Base-by-base conservation (phyloP, 78 protist species). In the Chrysochromulina parva region DNA sequence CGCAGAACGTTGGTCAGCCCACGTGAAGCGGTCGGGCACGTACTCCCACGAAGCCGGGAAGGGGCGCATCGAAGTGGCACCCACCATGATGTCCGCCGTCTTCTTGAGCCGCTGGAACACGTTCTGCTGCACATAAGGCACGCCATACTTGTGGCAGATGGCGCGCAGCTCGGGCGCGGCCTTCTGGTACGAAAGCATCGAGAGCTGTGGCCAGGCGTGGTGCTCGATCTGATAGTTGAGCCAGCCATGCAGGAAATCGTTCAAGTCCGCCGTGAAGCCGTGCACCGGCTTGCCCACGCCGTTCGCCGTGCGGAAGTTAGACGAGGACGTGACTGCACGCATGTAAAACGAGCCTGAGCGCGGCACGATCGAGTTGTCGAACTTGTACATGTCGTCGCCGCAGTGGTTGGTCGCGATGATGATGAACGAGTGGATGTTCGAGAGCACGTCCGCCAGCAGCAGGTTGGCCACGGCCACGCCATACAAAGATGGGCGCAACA, bases 161-260 rank as follows among this genome's bases (percentile, higher is more conserved):
- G 85, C 92, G 53, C 78, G 69, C 17, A 73, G 59, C 71, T 38
- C 13, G 14, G 92, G 92, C 76, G 82, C 88, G 22, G 58, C 86
- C 54, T 78, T 73, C 67, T 87, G 94, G 62, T 87, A 87, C 62
- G 66, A 20, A 58, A 85, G 94, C 67, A 87, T 76, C 47, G 91
- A 76, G 16, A 92, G 94, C 54, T 71, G 11, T n/a, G 94, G 94
- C 74, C 67, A 92, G 54, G 4, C 48, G 52, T 92, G 94, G 88
- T 92, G 94, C 94, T 92, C 94, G 57, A 92, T 87, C 90, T 92
- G 94, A 88, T 92, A 92, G 94, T 92, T 92, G 50, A 87, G 88
- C 94, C 94, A 92, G 26, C 94, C 90, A 76, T 92, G 90, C 90
- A 65, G 4, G 85, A 91, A 85, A 59, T 91, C 93, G 93, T 67